Percentiles rank a stretch among this genome's conserved stretches.
These are phyloP conservation scores for Mortierella sp. DNA, from an alignment of 371 early-diverging fungal species.

Conservation along the genomic window DNA sequence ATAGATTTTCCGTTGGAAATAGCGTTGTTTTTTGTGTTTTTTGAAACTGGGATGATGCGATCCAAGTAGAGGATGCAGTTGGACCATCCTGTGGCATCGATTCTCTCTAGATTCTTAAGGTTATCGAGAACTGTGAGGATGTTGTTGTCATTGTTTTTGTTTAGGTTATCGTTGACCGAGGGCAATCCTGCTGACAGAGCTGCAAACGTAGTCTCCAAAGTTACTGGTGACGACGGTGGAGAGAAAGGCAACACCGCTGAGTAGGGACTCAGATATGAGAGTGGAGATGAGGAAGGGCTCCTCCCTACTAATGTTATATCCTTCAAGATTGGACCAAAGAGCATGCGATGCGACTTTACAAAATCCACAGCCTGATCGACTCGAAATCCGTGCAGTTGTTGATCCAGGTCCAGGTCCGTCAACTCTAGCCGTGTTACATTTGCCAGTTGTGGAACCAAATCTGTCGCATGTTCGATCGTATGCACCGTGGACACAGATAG, in stretches of 20 bases:
- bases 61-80: slow-evolving; percentile 27
- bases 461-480: slow-evolving; percentile 19
- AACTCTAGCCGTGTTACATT: slow-evolving; percentile 37
- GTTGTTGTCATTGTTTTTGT: not conserved
- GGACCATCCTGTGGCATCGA: slow-evolving; percentile 39
- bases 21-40: not conserved
- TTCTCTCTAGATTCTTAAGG: slow-evolving; percentile 18
- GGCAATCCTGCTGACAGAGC: not conserved
- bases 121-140: slow-evolving; percentile 17
- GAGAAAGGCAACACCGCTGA: not conserved
- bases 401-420: slow-evolving; percentile 38
- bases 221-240: slow-evolving; percentile 2
- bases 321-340: slow-evolving; percentile 41
- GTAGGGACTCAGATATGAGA: not conserved
- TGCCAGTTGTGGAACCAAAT: slow-evolving; percentile 26
- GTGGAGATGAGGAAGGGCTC: not conserved
- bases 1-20: not conserved
- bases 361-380: slow-evolving; percentile 32
- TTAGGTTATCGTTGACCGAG: not conserved
- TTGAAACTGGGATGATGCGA: not conserved
- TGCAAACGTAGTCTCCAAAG: not conserved
- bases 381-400: slow-evolving; percentile 4
- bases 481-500: slow-evolving; percentile 30
- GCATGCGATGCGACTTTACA: slow-evolving; percentile 44
- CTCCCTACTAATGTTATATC: slow-evolving; percentile 18